Percentiles rank a stretch among this genome's conserved stretches.
Evolutionary conservation across 768 basidiomycete species (phyloP).

Genomic region (Pleurotus pulmonarius): DNA sequence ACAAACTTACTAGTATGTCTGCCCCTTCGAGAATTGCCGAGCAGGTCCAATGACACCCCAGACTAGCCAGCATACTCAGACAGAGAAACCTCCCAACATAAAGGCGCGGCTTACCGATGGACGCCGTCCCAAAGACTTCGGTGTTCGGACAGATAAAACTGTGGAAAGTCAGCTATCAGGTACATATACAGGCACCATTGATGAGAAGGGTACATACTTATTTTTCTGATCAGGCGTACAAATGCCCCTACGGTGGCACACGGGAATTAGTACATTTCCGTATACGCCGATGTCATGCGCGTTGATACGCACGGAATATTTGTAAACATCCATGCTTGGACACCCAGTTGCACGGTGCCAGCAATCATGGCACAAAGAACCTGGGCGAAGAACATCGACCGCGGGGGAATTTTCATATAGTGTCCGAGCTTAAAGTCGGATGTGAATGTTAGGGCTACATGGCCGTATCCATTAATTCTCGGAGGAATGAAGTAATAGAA

Average conservation of each 20-base stretch:
- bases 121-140: slow-evolving; percentile 73
- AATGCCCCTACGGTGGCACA: slow-evolving; percentile 29
- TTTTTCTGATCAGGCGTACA: slow-evolving; percentile 51
- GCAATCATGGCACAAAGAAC: slow-evolving; percentile 64
- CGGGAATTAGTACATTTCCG: too few species aligned
- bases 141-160: slow-evolving; percentile 69
- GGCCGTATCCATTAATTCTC: background rate
- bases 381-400: slow-evolving; percentile 70
- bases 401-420: slow-evolving; percentile 74
- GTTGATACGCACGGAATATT: slow-evolving; percentile 39
- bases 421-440: slow-evolving; percentile 80
- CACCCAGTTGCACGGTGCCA: slow-evolving; percentile 70
- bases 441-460: slow-evolving; percentile 58
- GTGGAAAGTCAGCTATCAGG: background rate
- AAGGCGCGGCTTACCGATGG: background rate
- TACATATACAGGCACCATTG: background rate
- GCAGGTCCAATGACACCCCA: slow-evolving; percentile 82
- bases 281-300: too few species aligned
- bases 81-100: background rate
- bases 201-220: slow-evolving; percentile 13
- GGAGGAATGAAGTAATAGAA: background rate
- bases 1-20: slow-evolving; percentile 47
- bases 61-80: slow-evolving; percentile 42
- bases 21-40: slow-evolving; percentile 64
- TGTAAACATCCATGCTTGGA: slow-evolving; percentile 76